A percentile compares a stretch with the other conserved stretches of the same genome.
phyloP scores from a whole-genome alignment of 2,329 filamentous ascomycete genomes.

The Fusarium tuaranense region DNA sequence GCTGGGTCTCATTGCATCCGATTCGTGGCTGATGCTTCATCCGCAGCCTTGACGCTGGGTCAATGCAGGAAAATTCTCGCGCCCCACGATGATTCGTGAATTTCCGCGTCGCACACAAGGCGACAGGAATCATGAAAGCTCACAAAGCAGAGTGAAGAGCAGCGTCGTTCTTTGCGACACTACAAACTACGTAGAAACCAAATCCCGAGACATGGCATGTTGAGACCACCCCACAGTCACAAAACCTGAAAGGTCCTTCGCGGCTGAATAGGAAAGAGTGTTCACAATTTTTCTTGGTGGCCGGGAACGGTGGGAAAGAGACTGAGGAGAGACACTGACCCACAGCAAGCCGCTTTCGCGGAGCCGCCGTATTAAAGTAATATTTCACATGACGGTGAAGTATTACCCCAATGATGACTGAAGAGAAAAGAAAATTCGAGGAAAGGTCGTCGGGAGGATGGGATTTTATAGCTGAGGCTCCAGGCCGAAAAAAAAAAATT shows the following conservation, averaged over 20 bases:
- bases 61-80: background rate
- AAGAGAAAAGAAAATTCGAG: background rate
- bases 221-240: constrained; percentile 65
- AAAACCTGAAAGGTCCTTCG: constrained; percentile 53
- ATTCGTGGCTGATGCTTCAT: background rate
- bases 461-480: constrained; percentile 4
- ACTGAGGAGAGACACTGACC: constrained; percentile 59
- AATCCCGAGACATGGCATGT: constrained; percentile 48
- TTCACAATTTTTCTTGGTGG: constrained; percentile 61
- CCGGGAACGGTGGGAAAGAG: constrained; percentile 68
- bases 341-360: constrained; percentile 67
- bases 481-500: background rate
- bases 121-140: background rate
- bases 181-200: background rate
- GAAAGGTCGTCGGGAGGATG: background rate
- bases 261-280: constrained; percentile 62
- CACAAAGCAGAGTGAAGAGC: background rate
- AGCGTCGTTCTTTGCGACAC: background rate
- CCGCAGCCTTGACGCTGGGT: no score
- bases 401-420: constrained; percentile 28
- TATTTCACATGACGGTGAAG: constrained; percentile 48
- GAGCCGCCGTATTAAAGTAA: constrained; percentile 62
- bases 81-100: background rate
- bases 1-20: no score
- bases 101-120: background rate